A percentile compares a stretch with the other conserved stretches of the same genome.
phyloP scores from a whole-genome alignment of 768 basidiomycete genomes.

The Pholiota molesta region DNA sequence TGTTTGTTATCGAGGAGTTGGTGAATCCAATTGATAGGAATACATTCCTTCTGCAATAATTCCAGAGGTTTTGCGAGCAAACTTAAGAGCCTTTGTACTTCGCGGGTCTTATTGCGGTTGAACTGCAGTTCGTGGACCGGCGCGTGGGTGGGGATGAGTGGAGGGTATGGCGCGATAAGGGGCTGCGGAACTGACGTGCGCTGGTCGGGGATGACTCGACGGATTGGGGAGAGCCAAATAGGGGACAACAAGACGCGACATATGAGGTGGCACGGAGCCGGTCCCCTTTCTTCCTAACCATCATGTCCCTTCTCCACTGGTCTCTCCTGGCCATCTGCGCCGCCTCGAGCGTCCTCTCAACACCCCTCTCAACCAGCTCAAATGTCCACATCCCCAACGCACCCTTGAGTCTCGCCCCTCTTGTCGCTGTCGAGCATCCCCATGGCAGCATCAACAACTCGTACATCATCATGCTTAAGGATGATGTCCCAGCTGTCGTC shows the following conservation, averaged over 20 bases:
- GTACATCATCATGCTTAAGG: slow-evolving; percentile 93
- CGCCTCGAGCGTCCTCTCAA: slow-evolving; percentile 38
- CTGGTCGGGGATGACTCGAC: slow-evolving; percentile 1
- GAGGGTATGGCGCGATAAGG: slow-evolving; percentile 6
- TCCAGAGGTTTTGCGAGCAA: too few relatives aligned
- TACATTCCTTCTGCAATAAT: too few relatives aligned
- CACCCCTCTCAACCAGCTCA: slow-evolving; percentile 54
- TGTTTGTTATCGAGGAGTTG: neutral
- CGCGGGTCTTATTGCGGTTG: too few relatives aligned
- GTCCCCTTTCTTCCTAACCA: slow-evolving; percentile 31
- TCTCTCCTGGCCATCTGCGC: slow-evolving; percentile 44
- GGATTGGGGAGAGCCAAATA: slow-evolving; percentile 30
- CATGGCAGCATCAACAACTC: slow-evolving; percentile 83
- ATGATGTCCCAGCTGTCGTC: slow-evolving; percentile 56
- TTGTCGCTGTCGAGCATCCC: slow-evolving; percentile 59
- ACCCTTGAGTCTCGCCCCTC: slow-evolving; percentile 60
- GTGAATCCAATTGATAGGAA: too few relatives aligned
- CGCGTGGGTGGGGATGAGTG: neutral
- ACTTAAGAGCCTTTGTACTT: too few relatives aligned
- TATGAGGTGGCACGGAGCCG: slow-evolving; percentile 26
- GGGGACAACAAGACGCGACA: slow-evolving; percentile 28
- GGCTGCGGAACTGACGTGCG: slow-evolving; percentile 2
- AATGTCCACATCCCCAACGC: slow-evolving; percentile 37
- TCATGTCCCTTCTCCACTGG: slow-evolving; percentile 48
- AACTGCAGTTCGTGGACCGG: neutral